Evolutionary conservation across 129 eudicot genomes (phyloP).

Genomic region (Deinandra increscens): DNA sequence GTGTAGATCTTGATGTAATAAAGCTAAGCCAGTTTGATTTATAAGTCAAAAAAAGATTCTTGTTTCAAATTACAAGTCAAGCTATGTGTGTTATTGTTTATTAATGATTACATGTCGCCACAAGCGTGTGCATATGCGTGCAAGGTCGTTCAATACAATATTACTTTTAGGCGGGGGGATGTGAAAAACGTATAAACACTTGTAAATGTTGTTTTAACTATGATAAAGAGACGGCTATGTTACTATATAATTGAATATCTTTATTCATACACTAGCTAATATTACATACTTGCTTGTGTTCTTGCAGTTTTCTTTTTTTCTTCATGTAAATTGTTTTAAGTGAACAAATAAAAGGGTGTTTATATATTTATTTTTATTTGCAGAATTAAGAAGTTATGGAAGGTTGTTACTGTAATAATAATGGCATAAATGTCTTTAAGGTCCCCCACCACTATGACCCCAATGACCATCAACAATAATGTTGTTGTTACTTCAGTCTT

Average conservation of each 20-base stretch:
- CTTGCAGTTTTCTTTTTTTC: background rate
- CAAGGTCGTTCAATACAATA: too few species aligned
- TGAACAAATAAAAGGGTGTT: background rate
- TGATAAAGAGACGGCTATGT: too few species aligned
- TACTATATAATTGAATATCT: background rate
- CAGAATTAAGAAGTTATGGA: constrained; percentile 21
- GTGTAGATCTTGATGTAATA: constrained; percentile 18
- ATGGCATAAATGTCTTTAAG: constrained; percentile 26
- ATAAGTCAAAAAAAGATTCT: constrained; percentile 22
- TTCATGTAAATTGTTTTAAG: background rate
- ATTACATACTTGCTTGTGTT: background rate
- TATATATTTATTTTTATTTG: background rate
- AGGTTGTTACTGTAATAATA: constrained; percentile 26
- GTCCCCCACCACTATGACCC: constrained; percentile 29
- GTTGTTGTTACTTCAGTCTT: constrained; percentile 35
- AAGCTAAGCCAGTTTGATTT: constrained; percentile 23
- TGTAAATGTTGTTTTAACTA: background rate
- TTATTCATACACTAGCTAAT: background rate
- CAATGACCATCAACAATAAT: constrained; percentile 27
- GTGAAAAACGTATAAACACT: background rate
- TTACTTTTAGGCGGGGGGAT: too few species aligned
- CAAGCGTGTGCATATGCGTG: background rate
- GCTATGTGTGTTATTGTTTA: background rate
- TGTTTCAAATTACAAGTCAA: constrained; percentile 25
- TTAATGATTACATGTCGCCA: background rate